Evolutionary conservation across 345 rosid species (phyloP).

Genomic region (Turnera subulata): DNA sequence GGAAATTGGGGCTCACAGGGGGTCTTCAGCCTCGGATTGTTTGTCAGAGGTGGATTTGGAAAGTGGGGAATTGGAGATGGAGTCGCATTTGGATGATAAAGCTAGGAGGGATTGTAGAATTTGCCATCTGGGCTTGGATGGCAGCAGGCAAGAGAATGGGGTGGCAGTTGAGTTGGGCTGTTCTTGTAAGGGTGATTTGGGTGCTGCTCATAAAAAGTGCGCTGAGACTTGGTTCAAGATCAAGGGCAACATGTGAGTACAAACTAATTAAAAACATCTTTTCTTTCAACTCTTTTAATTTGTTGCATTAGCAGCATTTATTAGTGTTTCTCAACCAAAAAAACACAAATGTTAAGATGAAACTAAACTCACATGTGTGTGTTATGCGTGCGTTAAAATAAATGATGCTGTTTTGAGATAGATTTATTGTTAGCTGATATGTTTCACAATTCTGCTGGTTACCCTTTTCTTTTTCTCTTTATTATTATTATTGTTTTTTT

Average conservation of each 20-base stretch:
- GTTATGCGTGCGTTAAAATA: no score
- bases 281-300: neutral
- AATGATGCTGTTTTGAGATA: neutral
- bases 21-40: slow-evolving; percentile 38
- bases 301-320: neutral
- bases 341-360: no score
- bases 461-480: no score
- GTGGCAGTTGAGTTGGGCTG: slow-evolving; percentile 37
- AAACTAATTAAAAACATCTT: neutral
- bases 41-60: slow-evolving; percentile 48
- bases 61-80: slow-evolving; percentile 34
- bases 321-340: no score
- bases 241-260: slow-evolving; percentile 40
- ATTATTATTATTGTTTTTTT: no score
- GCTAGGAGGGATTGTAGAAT: slow-evolving; percentile 55
- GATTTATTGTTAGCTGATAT: slow-evolving; percentile 7
- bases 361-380: no score
- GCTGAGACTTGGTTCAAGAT: slow-evolving; percentile 52
- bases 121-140: slow-evolving; percentile 57
- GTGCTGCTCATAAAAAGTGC: slow-evolving; percentile 39
- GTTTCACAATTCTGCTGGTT: neutral
- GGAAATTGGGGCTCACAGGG: slow-evolving; percentile 39
- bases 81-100: slow-evolving; percentile 36
- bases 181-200: slow-evolving; percentile 43
- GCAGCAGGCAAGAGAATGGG: slow-evolving; percentile 28